These are phyloP conservation scores for Leptographium lundbergii DNA, from an alignment of 2,329 filamentous ascomycete species.

Conservation along the genomic window DNA sequence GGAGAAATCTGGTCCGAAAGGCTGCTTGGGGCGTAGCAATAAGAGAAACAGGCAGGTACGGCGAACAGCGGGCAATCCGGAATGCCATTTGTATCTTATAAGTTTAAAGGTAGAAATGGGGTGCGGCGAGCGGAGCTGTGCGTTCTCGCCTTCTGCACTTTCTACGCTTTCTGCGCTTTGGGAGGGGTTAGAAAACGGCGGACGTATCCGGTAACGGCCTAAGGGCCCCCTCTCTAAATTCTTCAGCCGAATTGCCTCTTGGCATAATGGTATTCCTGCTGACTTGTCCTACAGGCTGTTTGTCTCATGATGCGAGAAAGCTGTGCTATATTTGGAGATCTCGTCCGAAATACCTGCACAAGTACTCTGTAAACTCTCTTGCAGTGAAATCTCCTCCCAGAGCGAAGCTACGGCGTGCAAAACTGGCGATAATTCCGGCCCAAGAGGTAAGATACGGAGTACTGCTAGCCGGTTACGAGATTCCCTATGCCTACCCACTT, in stretches of 20 bases:
- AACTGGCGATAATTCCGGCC: too few species aligned
- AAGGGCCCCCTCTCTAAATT: not conserved
- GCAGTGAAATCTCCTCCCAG: too few species aligned
- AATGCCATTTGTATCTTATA: constrained; percentile 1
- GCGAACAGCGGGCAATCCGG: not conserved
- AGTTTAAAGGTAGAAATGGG: not conserved
- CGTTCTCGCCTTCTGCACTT: not conserved
- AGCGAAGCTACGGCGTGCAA: too few species aligned
- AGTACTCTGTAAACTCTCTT: too few species aligned
- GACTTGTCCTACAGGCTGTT: too few species aligned
- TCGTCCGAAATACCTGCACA: too few species aligned
- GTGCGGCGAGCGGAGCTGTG: not conserved
- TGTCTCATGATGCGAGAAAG: too few species aligned
- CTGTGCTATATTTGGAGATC: too few species aligned
- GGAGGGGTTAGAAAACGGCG: not conserved
- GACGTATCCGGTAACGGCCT: not conserved
- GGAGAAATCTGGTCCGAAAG: not conserved
- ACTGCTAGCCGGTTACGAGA: too few species aligned
- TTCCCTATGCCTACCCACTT: too few species aligned
- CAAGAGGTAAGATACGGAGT: too few species aligned
- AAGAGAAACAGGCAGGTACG: not conserved
- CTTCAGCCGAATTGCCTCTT: not conserved
- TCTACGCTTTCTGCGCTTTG: not conserved
- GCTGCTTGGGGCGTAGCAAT: not conserved
- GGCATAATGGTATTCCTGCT: not conserved